Percentiles rank a stretch among this genome's conserved stretches.
These are phyloP conservation scores for Pochonia chlamydosporia DNA, from an alignment of 2,329 filamentous ascomycete genomes.

Conservation along the genomic window DNA sequence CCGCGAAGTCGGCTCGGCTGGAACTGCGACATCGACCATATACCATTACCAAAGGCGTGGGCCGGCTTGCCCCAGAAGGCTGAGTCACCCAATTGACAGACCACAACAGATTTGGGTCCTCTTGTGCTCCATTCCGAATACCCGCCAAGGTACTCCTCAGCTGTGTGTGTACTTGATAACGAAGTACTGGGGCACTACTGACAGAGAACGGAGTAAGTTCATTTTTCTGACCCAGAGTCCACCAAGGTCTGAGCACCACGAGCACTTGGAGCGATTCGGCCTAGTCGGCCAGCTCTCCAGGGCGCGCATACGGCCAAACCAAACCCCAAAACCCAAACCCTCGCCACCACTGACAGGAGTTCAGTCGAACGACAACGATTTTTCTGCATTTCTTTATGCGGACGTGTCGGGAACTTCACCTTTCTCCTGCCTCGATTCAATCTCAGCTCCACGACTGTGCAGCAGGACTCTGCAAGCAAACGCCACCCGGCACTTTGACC, in stretches of 20 bases:
- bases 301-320: too few relatives aligned
- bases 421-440: constrained; percentile 1
- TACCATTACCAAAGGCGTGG: background rate
- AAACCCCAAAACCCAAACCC: background rate
- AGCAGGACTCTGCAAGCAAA: background rate
- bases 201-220: too few relatives aligned
- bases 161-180: too few relatives aligned
- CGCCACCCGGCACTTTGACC: background rate
- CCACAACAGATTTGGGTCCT: too few relatives aligned
- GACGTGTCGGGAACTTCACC: background rate
- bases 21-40: background rate
- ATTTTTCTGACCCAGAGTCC: too few relatives aligned
- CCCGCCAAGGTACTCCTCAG: too few relatives aligned
- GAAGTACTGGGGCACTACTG: too few relatives aligned
- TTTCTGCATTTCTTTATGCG: background rate
- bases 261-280: too few relatives aligned
- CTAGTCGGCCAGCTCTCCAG: background rate
- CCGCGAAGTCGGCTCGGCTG: too few relatives aligned
- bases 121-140: too few relatives aligned
- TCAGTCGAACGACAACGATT: background rate
- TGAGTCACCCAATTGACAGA: background rate
- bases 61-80: background rate
- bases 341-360: background rate
- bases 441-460: background rate
- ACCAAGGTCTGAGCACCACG: too few relatives aligned